phyloP scores from a whole-genome alignment of 306 rosid species.

The Coriaria nepalensis region DNA sequence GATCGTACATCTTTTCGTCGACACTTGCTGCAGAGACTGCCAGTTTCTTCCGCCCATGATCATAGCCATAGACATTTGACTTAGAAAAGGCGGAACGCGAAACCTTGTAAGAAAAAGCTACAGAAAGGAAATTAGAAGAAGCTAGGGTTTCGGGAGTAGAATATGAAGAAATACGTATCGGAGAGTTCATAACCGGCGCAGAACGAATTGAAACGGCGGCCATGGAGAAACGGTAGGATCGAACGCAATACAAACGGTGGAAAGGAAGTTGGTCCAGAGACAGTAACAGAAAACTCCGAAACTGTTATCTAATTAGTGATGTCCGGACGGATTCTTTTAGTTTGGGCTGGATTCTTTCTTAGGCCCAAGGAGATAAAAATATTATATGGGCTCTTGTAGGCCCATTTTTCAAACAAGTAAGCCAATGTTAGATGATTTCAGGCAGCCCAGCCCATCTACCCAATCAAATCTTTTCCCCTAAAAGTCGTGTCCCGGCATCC shows the following conservation, averaged over 20 bases:
- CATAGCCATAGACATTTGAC: conserved; percentile 4
- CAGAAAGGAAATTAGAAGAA: conserved; percentile 1
- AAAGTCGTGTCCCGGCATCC: too few species aligned
- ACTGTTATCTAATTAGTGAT: too few species aligned
- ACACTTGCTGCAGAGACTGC: conserved; percentile 20
- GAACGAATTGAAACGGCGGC: conserved; percentile 22
- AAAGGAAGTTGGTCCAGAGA: too few species aligned
- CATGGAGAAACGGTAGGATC: conserved; percentile 15
- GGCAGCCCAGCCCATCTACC: too few species aligned
- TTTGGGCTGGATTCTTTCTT: too few species aligned
- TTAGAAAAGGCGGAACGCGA: neutral
- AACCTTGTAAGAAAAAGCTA: neutral
- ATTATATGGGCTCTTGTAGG: too few species aligned
- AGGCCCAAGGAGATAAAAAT: too few species aligned
- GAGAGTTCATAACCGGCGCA: conserved; percentile 3
- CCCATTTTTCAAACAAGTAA: too few species aligned
- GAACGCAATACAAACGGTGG: neutral
- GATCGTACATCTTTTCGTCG: conserved; percentile 6
- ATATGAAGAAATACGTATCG: neutral
- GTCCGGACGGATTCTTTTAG: too few species aligned
- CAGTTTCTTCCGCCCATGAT: conserved; percentile 19
- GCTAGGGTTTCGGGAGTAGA: neutral
- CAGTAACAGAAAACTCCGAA: too few species aligned
- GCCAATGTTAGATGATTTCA: too few species aligned
- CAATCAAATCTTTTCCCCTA: too few species aligned